phyloP scores from a whole-genome alignment of 75 land plant species.

The Azolla pinnata region DNA sequence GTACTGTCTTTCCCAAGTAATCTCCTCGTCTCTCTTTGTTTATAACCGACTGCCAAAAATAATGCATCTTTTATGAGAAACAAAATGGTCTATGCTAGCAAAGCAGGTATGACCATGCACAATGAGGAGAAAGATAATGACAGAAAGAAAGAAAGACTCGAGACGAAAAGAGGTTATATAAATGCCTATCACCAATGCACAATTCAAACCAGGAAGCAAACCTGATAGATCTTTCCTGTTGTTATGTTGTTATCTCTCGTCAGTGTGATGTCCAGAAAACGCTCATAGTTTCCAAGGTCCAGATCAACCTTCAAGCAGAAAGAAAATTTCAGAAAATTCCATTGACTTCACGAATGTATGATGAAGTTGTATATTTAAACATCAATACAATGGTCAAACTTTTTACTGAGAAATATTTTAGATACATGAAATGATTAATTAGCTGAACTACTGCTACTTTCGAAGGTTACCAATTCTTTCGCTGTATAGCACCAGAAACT shows the following conservation, averaged over 20 bases:
- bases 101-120: too few relatives aligned
- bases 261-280: conserved; percentile 79
- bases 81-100: too few relatives aligned
- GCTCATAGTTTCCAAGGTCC: conserved; percentile 88
- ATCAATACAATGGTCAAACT: too few relatives aligned
- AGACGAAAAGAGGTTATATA: background rate
- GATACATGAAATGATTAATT: too few relatives aligned
- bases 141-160: background rate
- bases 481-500: too few relatives aligned
- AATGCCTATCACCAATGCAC: background rate
- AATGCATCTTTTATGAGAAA: too few relatives aligned
- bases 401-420: background rate
- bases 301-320: conserved; percentile 63
- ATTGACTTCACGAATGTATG: too few relatives aligned
- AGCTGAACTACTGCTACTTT: too few relatives aligned
- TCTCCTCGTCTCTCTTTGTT: conserved; percentile 79
- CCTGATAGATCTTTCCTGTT: conserved; percentile 98
- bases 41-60: conserved; percentile 62
- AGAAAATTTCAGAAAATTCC: background rate
- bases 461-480: too few relatives aligned
- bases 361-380: too few relatives aligned
- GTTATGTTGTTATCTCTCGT: conserved; percentile 86
- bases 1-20: conserved; percentile 92
- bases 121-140: too few relatives aligned
- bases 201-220: conserved; percentile 3